Evolutionary conservation across 176 grass and related monocot genomes (phyloP).

Genomic region (Paspalum notatum): DNA sequence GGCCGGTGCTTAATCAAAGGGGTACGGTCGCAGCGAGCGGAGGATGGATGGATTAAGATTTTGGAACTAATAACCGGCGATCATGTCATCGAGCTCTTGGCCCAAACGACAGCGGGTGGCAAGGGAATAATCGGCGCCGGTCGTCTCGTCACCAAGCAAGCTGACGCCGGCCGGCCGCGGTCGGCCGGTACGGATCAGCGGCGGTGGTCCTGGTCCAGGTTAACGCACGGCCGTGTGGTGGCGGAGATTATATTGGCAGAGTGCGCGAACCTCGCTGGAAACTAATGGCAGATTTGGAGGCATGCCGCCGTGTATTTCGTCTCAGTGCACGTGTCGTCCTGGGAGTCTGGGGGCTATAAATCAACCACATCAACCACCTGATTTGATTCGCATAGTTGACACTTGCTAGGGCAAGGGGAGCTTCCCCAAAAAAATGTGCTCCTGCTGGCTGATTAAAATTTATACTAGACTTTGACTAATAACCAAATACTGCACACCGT

Average conservation of each 20-base stretch:
- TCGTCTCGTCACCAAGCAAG: neutral
- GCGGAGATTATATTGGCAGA: neutral
- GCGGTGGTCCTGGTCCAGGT: neutral
- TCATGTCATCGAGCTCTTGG: no score
- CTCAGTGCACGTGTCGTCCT: neutral
- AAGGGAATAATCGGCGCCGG: slow-evolving; percentile 30
- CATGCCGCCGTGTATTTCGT: neutral
- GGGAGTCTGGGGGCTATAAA: no score
- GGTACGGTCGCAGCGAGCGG: no score
- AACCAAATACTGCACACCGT: neutral
- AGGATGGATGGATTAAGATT: no score
- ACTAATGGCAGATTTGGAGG: neutral
- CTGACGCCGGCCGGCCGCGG: slow-evolving; percentile 28
- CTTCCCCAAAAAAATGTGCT: no score
- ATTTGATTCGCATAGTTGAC: neutral
- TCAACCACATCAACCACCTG: no score
- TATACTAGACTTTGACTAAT: neutral
- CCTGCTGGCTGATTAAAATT: neutral
- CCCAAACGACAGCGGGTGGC: no score
- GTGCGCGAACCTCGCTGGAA: neutral
- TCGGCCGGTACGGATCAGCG: slow-evolving; percentile 10
- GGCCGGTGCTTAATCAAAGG: no score
- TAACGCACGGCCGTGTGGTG: neutral
- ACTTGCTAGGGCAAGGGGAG: neutral
- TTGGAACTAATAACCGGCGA: no score